Conservation (phyloP, 2,329 filamentous ascomycete species). For the Stagonosporopsis rhizophila region DNA sequence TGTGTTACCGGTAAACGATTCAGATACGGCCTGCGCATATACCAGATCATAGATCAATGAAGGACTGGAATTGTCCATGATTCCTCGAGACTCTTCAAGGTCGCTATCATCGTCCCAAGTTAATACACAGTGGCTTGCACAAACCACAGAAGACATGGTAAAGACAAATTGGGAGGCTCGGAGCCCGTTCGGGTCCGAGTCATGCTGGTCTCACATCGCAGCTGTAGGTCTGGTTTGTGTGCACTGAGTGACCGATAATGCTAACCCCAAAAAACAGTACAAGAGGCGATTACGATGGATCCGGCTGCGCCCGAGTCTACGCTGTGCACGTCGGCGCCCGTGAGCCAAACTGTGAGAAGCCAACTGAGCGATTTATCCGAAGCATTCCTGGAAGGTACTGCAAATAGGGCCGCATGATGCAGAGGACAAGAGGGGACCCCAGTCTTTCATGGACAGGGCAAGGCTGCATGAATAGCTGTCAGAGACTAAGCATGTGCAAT, state of each 20-base stretch:
- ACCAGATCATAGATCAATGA: background rate
- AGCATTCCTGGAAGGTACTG: background rate
- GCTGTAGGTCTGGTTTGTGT: background rate
- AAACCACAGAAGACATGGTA: no score
- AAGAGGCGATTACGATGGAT: background rate
- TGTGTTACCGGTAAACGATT: background rate
- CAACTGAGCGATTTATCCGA: background rate
- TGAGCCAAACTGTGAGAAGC: background rate
- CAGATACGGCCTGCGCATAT: background rate
- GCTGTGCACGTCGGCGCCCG: background rate
- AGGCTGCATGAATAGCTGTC: background rate
- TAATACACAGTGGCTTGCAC: no score
- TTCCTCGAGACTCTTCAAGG: background rate
- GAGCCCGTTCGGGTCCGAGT: no score
- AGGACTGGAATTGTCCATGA: no score
- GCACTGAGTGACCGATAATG: background rate
- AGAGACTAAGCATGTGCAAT: background rate
- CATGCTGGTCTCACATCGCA: background rate
- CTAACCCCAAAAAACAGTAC: background rate
- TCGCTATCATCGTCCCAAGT: no score
- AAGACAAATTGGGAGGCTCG: no score
- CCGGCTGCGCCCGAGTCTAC: background rate
- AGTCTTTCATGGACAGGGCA: background rate
- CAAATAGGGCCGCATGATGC: background rate
- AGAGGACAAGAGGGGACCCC: background rate